Conservation (phyloP, 768 basidiomycete species). For the Mrakia blollopis region DNA sequence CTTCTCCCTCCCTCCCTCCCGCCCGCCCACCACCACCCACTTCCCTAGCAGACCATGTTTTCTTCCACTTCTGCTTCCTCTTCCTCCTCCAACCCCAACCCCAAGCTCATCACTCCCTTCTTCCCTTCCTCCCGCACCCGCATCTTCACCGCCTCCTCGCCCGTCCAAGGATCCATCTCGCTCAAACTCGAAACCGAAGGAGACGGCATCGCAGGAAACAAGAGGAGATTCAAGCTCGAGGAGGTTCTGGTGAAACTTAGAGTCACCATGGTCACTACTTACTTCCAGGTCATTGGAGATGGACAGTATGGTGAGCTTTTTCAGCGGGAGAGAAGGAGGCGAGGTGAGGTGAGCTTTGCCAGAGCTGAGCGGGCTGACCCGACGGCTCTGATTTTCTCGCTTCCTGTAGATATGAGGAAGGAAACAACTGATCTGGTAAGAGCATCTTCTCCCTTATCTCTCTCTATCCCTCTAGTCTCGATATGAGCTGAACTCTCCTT, state of each 20-base stretch:
- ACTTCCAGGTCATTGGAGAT: neutral
- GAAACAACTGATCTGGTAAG: neutral
- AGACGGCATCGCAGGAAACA: neutral
- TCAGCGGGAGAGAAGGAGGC: neutral
- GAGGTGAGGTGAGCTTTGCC: neutral
- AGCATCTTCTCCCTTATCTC: neutral
- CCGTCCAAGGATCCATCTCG: neutral
- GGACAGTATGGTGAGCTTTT: too few relatives aligned
- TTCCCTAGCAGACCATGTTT: too few relatives aligned
- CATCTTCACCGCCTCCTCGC: neutral
- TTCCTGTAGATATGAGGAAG: neutral
- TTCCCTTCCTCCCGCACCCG: neutral
- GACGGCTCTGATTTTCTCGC: too few relatives aligned
- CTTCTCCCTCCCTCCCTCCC: too few relatives aligned
- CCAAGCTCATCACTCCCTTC: neutral
- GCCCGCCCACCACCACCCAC: too few relatives aligned
- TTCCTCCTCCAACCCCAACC: neutral
- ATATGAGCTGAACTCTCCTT: neutral
- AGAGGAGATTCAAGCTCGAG: neutral
- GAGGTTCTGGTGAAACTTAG: neutral
- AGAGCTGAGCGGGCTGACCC: neutral
- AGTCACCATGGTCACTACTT: neutral
- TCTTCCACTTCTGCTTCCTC: too few relatives aligned
- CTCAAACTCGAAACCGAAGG: neutral
- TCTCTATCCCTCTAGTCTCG: neutral